Evolutionary conservation across 2,329 filamentous ascomycete species (phyloP), one percentile per base, ranked within the genome.

Genomic region (Penicillium sp.): DNA sequence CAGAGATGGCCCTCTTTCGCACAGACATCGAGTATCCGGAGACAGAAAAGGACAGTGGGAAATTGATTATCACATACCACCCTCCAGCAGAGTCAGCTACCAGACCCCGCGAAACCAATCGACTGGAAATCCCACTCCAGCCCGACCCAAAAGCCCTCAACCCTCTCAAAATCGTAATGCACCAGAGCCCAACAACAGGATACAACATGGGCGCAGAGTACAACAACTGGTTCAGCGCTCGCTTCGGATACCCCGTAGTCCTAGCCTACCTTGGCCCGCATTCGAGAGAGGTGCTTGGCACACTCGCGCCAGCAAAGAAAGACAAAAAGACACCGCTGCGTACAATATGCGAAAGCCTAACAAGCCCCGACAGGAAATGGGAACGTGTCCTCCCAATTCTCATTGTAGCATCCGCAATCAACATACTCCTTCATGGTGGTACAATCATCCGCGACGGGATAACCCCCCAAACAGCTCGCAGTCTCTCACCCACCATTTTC

Each of bases 181-280:
- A 86, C 57, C 68, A 72, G 45, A 85, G 81, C 61, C 65, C 74
- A 0, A 78, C 80, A 1, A 67, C 66, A 10, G 83, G 76, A 1
- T 85, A 81, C 62, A 75, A 81, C 44, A 85, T 88, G 81, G 81
- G 80, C 3, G 59, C 69, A 2, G 49, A 66, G 26, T 82, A 78
- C 60, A 79, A 83, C 55, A 66, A 67, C 22, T 89, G 85, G 83
- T 87, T 90, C 69, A 79, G 78, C 15, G 71, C 74, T 19, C 77
- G 81, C 53, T 80, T 88, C 37, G 83, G 83, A 6, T 84, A 81
- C 61, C 66, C 72, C 4, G 77, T 80, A 0, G 68, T 79, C 0
- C 72, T 89, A 4, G 72, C 82, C 3, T 87, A 84, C 64, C 77
- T 88, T 34, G 85, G 84, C 8, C 69, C 76, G 31, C 77, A 79